Evolutionary conservation across 305 asterid species (phyloP).

Genomic region (Plantago lanceolata): DNA sequence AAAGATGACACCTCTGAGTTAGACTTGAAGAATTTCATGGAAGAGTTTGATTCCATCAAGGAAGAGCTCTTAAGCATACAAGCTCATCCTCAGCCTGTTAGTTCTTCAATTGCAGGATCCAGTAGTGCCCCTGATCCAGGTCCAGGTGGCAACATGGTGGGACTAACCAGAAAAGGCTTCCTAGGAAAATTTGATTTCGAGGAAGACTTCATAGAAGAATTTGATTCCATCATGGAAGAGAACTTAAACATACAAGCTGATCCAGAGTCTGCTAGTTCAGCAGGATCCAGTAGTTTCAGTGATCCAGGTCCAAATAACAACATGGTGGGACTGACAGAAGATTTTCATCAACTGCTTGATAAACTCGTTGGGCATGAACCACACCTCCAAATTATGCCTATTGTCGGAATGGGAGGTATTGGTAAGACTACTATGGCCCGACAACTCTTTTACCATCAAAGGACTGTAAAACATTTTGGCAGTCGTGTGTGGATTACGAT

Average conservation of each 20-base stretch:
- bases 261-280: neutral
- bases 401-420: neutral
- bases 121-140: too few species aligned
- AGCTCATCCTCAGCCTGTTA: too few species aligned
- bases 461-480: neutral
- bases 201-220: too few species aligned
- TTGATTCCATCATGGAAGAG: too few species aligned
- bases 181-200: too few species aligned
- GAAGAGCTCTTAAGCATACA: neutral
- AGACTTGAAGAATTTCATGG: neutral
- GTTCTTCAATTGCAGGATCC: too few species aligned
- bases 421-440: slow-evolving; percentile 3
- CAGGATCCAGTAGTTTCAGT: neutral
- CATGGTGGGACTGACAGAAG: neutral
- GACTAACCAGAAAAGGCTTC: too few species aligned
- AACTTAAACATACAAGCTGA: neutral
- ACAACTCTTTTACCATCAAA: neutral
- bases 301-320: neutral
- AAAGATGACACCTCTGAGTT: neutral
- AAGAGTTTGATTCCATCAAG: neutral
- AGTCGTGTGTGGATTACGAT: neutral
- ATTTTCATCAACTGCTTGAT: neutral
- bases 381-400: neutral
- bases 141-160: too few species aligned
- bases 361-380: neutral